Base-by-base conservation (phyloP, 148 eudicot species). In the Chenopodium formosanum region DNA sequence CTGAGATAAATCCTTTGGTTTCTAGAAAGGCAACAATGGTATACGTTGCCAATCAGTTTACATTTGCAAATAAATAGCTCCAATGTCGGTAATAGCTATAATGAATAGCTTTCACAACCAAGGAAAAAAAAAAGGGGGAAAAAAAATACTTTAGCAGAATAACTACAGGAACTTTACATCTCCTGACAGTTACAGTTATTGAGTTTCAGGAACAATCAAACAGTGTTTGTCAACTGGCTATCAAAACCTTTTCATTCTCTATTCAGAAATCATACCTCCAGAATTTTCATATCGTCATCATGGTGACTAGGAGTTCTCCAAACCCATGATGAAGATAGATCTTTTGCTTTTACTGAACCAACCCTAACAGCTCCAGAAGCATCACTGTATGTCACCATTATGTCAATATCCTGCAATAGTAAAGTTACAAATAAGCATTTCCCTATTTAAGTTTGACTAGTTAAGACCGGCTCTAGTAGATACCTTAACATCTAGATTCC, bases 291-390 rank as follows among this genome's bases (percentile, higher is more conserved):
- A 70, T 72, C 79, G 78, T 87, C 88, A 77, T 70, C 79, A 14
- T 76, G 82, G 75, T 82, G 87, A 86, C 88, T 85, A 19, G 95
- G 92, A 84, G 86, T 89, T 88, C 85, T 88, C 99, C 99, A 97
- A 72, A 92, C 90, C 99, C 99, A 97, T 58, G 99, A 97, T 87
- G 95, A 84, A 75, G 99, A 97, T 32, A 97, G 85, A 84, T 94
- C 92, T 82, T 77, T 92, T 70, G 98, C 94, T 65, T 88, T 91
- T 82, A 97, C 94, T 46, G 88, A 88, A 85, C 89, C 88, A 83
- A 91, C 90, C 80, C 86, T 91, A 74, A 97, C 81, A 78, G 85
- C 87, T 70, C 99, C 99, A 84, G 91, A 91, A 81, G 91, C 66
- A 85, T 94, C 94, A 48, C 85, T 97, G 83, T 97, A 97, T 74